Base-by-base conservation (phyloP, 75 land plant species). In the Ceratopteris richardii region DNA sequence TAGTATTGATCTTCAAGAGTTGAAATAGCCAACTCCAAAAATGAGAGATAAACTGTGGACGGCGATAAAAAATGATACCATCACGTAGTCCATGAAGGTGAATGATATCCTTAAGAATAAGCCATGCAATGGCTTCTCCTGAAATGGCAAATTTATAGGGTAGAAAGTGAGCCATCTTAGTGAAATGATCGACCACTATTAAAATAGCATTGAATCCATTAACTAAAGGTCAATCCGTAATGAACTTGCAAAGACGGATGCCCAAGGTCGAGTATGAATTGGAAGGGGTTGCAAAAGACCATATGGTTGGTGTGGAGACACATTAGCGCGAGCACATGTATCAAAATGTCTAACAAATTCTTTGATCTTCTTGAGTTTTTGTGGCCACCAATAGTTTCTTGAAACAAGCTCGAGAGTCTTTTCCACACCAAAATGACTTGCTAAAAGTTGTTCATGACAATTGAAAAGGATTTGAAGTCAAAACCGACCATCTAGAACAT, bases 101-200 rank as follows among this genome's bases (percentile, higher is more conserved):
- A 16, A 41, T 31, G 2, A 63, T 21, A 19, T 63, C 6, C 27
- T 63, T 22, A 12, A 63, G 37, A 44, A 52, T 28, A 20, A 63
- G 56, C 7, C 22, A 51, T 13, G 60, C 33, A 5, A 56, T 51
- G 5, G 24, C 65, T 52, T 28, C 56, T 11, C 65, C 53, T 18
- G 56, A 6, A 36, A 63, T 31, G 11, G 76, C 37, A 18, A 64
- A 65, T 9, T 14, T 28, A 44, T 29, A 67, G 13, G 65, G 57
- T 9, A 78, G 61, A 41, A 78, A 77, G 31, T 70, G 80, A 9
- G 69, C 65, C 79, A 76, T 66, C 51, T 76, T 71, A 18, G 75
- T 56, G 14, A 71, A 67, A 10, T 62, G 20, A 57, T 77, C 72
- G 0, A 78, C 72, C 12, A 72, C 60, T 14, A 72, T 63, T 39